Conservation (phyloP, 768 basidiomycete species). For the Amanita rubescens region DNA sequence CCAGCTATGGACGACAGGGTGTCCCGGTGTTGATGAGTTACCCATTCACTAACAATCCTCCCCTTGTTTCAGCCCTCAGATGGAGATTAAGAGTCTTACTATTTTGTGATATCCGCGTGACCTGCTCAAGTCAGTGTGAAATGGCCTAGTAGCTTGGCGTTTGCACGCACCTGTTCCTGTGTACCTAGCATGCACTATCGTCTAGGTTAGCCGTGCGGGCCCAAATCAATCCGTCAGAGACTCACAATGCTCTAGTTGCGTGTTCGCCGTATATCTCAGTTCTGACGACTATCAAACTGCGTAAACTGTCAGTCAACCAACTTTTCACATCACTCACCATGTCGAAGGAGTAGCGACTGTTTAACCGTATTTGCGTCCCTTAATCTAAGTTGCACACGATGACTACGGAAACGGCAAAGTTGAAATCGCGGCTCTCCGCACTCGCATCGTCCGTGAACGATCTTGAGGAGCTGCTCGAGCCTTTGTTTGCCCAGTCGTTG, state of each 20-base stretch:
- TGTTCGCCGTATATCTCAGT: conserved; percentile 92
- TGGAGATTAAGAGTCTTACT: conserved; percentile 44
- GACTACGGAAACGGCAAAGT: conserved; percentile 39
- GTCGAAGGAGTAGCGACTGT: conserved; percentile 25
- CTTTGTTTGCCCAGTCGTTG: conserved; percentile 60
- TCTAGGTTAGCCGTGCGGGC: conserved; percentile 12
- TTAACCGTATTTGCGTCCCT: conserved; percentile 22
- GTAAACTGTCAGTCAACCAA: conserved; percentile 8
- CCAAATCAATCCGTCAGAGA: conserved; percentile 19
- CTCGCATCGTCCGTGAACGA: conserved; percentile 56
- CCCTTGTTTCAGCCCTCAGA: conserved; percentile 9
- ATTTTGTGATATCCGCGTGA: conserved; percentile 94
- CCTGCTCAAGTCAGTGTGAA: conserved; percentile 36
- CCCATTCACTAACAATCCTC: conserved; percentile 70
- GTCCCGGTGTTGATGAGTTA: conserved; percentile 96
- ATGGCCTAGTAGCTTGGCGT: neutral
- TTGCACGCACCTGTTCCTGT: conserved; percentile 78
- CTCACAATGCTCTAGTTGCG: conserved; percentile 91
- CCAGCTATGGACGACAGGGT: conserved; percentile 91
- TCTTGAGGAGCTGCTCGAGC: conserved; percentile 59
- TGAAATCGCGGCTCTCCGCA: conserved; percentile 39
- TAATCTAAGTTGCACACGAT: conserved; percentile 16
- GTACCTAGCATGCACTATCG: conserved; percentile 86
- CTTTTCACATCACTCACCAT: conserved; percentile 33
- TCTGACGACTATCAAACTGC: conserved; percentile 64